Evolutionary conservation across 75 land plant species (phyloP), one percentile per base, ranked within the genome.

Genomic region (Cunninghamia lanceolata): DNA sequence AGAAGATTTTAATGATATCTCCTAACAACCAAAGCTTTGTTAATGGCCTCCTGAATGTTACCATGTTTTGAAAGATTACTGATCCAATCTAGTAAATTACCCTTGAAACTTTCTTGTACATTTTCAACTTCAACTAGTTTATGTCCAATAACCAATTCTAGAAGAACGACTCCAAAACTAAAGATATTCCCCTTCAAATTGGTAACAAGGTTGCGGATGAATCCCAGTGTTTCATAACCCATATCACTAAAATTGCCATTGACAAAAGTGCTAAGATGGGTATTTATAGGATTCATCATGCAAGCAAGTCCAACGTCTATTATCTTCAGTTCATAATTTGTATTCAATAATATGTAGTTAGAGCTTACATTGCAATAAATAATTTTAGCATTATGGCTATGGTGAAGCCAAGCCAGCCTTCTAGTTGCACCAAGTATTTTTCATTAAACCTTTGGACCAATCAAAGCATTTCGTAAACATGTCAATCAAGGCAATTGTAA

Each of bases 301-400:
- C 99, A 91, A 9, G 99, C 99, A 34, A 96, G 94, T 13, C 98
- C 98, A 87, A 98, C 96, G 88, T 98, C 97, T 15, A 98, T 94
- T 77, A 98, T 92, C 71, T 88, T 89, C 0, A 98, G 94, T 82
- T 96, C 98, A 85, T 88, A 95, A 45, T 92, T 91, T 19, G 89
- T 93, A 84, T 96, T 97, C 84, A 98, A 83, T 9, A 95, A 87
- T n/a, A 98, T 93, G 88, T 97, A 91, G 47, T 90, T 89, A 1
- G 99, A 92, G 82, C 96, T 98, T 85, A 98, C 93, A 82, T 94
- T 94, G 76, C 96, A 91, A 75, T 98, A 98, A 14, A 98, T 88
- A 81, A 98, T 90, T 17, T 96, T 89, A 2, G 99, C 98, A 73
- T 98, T 96, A 92, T 98, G 96, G 81, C 76, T 95, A 63, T 98